These are phyloP conservation scores for Nicotiana otophora DNA, from an alignment of 257 asterid species.

Conservation along the genomic window DNA sequence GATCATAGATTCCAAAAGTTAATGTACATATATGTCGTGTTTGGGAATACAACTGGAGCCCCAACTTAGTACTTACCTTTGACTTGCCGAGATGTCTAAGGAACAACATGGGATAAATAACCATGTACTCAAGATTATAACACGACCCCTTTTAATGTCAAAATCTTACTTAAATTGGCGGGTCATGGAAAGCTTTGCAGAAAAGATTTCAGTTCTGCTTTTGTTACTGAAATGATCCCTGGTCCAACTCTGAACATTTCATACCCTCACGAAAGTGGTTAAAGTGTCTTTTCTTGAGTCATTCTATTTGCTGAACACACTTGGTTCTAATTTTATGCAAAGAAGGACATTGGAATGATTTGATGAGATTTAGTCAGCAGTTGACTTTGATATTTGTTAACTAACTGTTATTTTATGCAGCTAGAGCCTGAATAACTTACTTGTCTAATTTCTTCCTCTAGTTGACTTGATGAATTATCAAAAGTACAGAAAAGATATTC, in stretches of 20 bases:
- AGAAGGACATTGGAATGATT: background rate
- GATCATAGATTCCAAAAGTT: background rate
- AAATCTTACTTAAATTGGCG: background rate
- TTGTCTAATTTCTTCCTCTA: background rate
- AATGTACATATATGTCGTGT: background rate
- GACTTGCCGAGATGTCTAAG: background rate
- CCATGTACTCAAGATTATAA: background rate
- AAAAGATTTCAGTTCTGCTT: background rate
- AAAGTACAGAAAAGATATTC: background rate
- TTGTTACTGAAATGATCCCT: background rate
- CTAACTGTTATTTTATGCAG: too few relatives aligned
- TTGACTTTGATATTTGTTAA: background rate
- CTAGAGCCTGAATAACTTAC: too few relatives aligned
- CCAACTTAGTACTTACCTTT: background rate
- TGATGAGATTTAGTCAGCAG: background rate
- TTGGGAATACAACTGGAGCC: background rate
- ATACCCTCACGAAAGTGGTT: background rate
- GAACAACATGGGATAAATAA: background rate
- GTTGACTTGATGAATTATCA: slow-evolving; percentile 2
- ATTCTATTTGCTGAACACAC: background rate
- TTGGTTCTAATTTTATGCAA: background rate
- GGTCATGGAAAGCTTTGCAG: background rate
- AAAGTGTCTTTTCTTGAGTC: background rate
- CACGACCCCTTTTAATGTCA: background rate
- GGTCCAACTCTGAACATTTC: too few relatives aligned